Conservation (phyloP, 768 basidiomycete species). For the Pulveroboletus ravenelii region DNA sequence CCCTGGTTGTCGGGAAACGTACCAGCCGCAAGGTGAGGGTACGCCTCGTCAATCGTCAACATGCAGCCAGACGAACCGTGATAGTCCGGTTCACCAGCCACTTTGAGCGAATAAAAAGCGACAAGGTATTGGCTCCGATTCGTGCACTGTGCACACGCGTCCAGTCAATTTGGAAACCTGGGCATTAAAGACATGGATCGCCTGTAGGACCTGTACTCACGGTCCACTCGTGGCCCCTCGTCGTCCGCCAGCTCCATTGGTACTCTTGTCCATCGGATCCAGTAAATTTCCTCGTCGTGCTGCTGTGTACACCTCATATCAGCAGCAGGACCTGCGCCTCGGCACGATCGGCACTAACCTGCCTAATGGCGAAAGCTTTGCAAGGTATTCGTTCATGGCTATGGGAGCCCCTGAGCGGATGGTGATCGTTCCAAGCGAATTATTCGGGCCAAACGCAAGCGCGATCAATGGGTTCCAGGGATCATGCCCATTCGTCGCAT, state of each 20-base stretch:
- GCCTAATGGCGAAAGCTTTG: slow-evolving; percentile 34
- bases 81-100: slow-evolving; percentile 52
- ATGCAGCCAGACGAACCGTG: slow-evolving; percentile 53
- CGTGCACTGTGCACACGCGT: slow-evolving; percentile 42
- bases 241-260: slow-evolving; percentile 49
- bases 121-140: slow-evolving; percentile 48
- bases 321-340: neutral
- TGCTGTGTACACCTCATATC: slow-evolving; percentile 28
- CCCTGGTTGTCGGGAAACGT: slow-evolving; percentile 20
- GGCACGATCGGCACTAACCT: slow-evolving; percentile 34
- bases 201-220: slow-evolving; percentile 34
- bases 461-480: slow-evolving; percentile 39
- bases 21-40: slow-evolving; percentile 54
- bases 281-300: slow-evolving; percentile 46
- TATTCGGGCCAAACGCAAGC: slow-evolving; percentile 47
- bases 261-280: slow-evolving; percentile 61
- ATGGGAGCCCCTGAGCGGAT: slow-evolving; percentile 35
- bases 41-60: slow-evolving; percentile 60
- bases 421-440: slow-evolving; percentile 50
- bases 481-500: slow-evolving; percentile 27
- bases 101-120: slow-evolving; percentile 57
- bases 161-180: neutral
- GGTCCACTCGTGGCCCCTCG: slow-evolving; percentile 58
- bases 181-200: too few relatives aligned
- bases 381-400: slow-evolving; percentile 52